phyloP scores from a whole-genome alignment of 1,139 yeast genomes.

The Hyphopichia buzzinii region DNA sequence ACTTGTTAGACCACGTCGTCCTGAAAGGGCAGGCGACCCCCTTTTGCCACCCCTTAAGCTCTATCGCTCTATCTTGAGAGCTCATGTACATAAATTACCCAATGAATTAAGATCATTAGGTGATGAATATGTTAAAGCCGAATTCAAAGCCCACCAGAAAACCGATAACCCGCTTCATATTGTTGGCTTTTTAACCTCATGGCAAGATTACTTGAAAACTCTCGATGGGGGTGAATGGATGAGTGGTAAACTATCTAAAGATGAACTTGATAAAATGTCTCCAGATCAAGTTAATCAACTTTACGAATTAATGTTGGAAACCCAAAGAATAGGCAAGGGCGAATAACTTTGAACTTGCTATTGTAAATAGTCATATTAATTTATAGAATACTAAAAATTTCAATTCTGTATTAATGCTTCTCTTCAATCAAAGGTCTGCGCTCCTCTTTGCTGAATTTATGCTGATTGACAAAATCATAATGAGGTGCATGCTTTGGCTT shows the following conservation, averaged over 20 bases:
- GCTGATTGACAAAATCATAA: constrained; percentile 13
- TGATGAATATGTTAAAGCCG: constrained; percentile 84
- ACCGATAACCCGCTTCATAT: constrained; percentile 90
- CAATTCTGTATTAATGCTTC: too few species aligned
- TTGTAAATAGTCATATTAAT: neutral
- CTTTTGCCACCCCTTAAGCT: constrained; percentile 78
- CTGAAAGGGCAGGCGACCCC: constrained; percentile 53
- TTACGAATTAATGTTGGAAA: constrained; percentile 47
- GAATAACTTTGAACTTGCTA: neutral
- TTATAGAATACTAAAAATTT: too few species aligned
- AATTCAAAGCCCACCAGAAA: constrained; percentile 80
- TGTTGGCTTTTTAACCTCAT: constrained; percentile 86
- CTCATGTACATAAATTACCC: constrained; percentile 67
- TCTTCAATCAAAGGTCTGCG: too few species aligned
- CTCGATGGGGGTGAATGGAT: constrained; percentile 80
- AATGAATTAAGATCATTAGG: constrained; percentile 73
- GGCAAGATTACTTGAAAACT: constrained; percentile 85
- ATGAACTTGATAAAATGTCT: constrained; percentile 75
- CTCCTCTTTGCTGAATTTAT: too few species aligned
- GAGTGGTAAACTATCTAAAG: constrained; percentile 61
- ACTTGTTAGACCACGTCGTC: constrained; percentile 57
- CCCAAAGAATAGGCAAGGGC: constrained; percentile 41
- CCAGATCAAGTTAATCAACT: constrained; percentile 89
- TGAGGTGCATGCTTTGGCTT: constrained; percentile 13
- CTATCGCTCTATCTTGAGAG: constrained; percentile 74